Evolutionary conservation across 345 rosid species (phyloP), one percentile per base, ranked within the genome.

Genomic region (Populus pruinosa): DNA sequence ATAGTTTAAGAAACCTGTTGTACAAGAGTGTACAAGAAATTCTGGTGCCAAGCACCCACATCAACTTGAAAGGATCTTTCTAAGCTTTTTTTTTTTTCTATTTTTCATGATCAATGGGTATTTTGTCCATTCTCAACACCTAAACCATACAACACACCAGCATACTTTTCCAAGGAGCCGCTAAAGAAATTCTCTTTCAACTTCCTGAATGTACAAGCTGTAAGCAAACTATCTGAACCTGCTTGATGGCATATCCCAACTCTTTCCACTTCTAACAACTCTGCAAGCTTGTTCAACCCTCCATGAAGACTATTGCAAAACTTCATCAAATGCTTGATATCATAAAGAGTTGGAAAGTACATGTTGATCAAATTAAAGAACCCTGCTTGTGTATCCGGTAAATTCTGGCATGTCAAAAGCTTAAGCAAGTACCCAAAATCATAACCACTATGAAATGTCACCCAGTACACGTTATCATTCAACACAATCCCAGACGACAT

Each of bases 341-440:
- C 95, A 18, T 90, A 91, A 71, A 91, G 83, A 4, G 79, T 80
- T 0, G 93, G 97, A 61, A 92, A 92, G 80, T 85, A 91, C 71
- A 81, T 69, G 44, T 73, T 80, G 78, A 91, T 84, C 91, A 83
- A 73, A 78, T 72, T 74, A 41, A 92, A 88, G 86, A 91, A 92
- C 10, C 75, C 86, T 0, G 71, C 38, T 23, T 87, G 92, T 2
- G 84, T 83, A 23, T 85, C 91, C 0, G 97, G 95, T 36, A 92
- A 78, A 68, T 87, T 71, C 89, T 81, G 78, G 78, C 92, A 82
- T 2, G 93, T 92, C 74, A 92, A 71, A 7, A 90, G 82, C 88
- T 92, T 92, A n/a, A 91, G 80, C 86, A 92, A 76, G 82, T 91
- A 92, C 3, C 93, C 95, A n/a, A 92, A 92, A 81, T 91, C 95